Base-by-base conservation (phyloP, 2,329 filamentous ascomycete genomes). In the Trichoderma asperellum region DNA sequence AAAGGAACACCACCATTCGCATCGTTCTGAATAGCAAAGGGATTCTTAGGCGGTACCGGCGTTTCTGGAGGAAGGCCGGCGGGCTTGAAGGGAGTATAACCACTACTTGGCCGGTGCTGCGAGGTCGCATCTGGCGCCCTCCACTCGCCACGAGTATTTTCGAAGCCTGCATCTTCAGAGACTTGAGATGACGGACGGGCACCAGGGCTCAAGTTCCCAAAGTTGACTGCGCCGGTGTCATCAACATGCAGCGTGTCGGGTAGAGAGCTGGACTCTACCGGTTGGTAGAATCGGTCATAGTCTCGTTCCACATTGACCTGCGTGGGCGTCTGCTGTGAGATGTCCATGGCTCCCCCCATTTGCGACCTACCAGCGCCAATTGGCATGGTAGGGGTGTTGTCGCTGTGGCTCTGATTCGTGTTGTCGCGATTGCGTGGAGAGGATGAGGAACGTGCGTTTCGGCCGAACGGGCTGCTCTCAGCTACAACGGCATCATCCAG, bases 301-400 rank as follows among this genome's bases (percentile, higher is more conserved):
- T 87, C 87, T 47, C 86, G 83, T 58, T 81, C 85, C 56, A 84
- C 82, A 72, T 89, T 89, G 69, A 82, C 79, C 76, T 89, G 87
- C 1, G 87, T 89, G 1, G 84, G 84, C 11, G 86, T 86, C 68
- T 84, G 81, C 52, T 85, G 83, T 12, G 84, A 86, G n/a, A 76
- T 78, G 37, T 84, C 80, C 79, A 82, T 85, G 63, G 78, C 60
- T 47, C 37, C 83, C 68, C 37, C 83, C 69, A 70, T 71, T 34
- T 72, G 70, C 65, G 69, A 37, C 18, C 43, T 58, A 59, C 5
- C 53, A 62, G 73, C 69, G 40, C 59, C 68, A 49, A 71, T 61
- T 63, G 72, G 69, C 71, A 71, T 68, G 57, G 72, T 65, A 43
- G 71, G 72, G 68, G 66, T 73, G 40, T 72, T 73, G 68, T 68